Evolutionary conservation across 768 basidiomycete species (phyloP).

Genomic region (Lyophyllum semitale): DNA sequence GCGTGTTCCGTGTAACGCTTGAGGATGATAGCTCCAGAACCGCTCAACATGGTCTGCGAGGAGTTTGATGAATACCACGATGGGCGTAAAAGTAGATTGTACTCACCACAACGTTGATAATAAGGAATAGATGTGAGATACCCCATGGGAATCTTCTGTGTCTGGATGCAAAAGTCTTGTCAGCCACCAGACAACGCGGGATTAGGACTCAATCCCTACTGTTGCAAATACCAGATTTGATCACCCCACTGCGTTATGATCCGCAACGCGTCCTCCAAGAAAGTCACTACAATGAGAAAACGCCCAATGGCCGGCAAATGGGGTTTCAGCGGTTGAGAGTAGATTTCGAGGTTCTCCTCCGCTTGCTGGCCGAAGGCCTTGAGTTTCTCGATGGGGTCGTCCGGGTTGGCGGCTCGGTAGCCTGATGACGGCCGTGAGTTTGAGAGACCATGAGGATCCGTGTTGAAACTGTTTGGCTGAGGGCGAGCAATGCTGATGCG

Average conservation of each 20-base stretch:
- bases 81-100: background rate
- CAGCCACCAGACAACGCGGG: conserved; percentile 3
- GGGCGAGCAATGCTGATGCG: conserved; percentile 84
- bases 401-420: conserved; percentile 79
- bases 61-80: background rate
- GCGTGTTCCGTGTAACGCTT: conserved; percentile 89
- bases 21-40: conserved; percentile 82
- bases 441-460: conserved; percentile 80
- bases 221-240: conserved; percentile 97
- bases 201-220: conserved; percentile 50
- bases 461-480: conserved; percentile 54
- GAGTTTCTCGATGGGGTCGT: conserved; percentile 81
- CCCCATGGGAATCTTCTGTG: conserved; percentile 97
- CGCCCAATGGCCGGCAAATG: conserved; percentile 93
- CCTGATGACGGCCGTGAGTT: conserved; percentile 71
- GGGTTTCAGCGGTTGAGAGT: conserved; percentile 91
- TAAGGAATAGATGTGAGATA: conserved; percentile 88
- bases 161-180: conserved; percentile 43
- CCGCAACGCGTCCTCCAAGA: conserved; percentile 93
- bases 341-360: conserved; percentile 92
- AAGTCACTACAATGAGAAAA: conserved; percentile 97
- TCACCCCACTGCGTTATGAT: conserved; percentile 95
- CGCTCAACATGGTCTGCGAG: conserved; percentile 81
- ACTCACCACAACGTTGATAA: conserved; percentile 89
- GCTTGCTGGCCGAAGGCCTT: conserved; percentile 69